Conservation (phyloP, 352 stramenopile species). For the Phytophthora hybrid region DNA sequence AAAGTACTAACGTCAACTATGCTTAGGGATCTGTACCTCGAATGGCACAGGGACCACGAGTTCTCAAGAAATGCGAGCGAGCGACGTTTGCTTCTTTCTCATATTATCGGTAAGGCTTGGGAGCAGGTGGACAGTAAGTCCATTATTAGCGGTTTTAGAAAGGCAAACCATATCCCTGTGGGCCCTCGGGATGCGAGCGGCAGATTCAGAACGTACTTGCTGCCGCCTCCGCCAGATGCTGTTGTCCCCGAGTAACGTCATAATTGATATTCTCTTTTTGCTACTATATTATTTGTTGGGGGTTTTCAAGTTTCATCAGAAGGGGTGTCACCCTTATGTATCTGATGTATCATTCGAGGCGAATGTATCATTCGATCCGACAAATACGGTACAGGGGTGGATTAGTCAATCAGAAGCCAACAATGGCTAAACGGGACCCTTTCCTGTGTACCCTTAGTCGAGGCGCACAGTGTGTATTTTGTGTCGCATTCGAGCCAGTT, state of each 20-base stretch:
- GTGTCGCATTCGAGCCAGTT: too few species aligned
- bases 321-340: constrained; percentile 1
- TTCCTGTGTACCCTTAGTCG: too few species aligned
- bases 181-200: neutral
- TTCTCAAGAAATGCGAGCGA: constrained; percentile 4
- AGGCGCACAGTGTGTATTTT: too few species aligned
- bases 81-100: constrained; percentile 4
- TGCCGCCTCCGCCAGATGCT: constrained; percentile 7
- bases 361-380: constrained; percentile 19
- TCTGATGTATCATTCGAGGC: constrained; percentile 10
- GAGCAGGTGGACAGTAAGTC: neutral
- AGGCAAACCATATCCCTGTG: constrained; percentile 2
- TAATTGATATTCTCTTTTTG: constrained; percentile 8
- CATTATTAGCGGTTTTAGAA: constrained; percentile 10
- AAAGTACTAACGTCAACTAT: neutral
- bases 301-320: neutral
- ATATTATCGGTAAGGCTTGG: constrained; percentile 13
- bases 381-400: constrained; percentile 22
- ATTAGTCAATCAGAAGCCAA: too few species aligned
- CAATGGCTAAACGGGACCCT: too few species aligned
- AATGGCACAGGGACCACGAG: constrained; percentile 7
- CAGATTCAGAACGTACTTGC: constrained; percentile 6
- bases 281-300: neutral
- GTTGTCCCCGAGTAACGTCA: constrained; percentile 16
- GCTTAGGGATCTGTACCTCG: constrained; percentile 9